Base-by-base conservation (phyloP, 148 eudicot species). In the Rhododendron vialii region DNA sequence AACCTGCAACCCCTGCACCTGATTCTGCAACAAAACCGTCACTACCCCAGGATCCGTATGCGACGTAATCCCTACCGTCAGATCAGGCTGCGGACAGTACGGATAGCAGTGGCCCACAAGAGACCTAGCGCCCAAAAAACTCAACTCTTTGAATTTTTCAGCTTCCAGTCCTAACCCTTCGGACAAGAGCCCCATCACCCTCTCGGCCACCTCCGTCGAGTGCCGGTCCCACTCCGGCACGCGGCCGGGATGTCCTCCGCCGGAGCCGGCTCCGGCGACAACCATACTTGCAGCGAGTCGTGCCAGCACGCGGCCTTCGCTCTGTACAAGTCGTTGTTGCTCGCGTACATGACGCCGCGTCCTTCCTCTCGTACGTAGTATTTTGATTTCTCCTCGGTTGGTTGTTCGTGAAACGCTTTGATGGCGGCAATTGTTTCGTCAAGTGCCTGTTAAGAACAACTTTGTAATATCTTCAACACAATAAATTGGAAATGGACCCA, bases 51-150 rank as follows among this genome's bases (percentile, higher is more conserved):
- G 77, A 74, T 88, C 90, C 4, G 90, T 83, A 48, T 88, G 90
- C 0, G 90, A 80, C 14, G 81, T 80, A 1, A 83, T 57, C 76
- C 90, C 90, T 50, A 88, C 53, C 30, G 90, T 88, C 30, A 86
- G 75, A 47, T 88, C 86, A 5, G 88, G 88, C 82, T 88, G 86
- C 1, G 90, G 90, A 45, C 90, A 86, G 28, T 86, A 48, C 6
- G 90, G 90, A 36, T 88, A 88, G 63, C 59, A 77, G 53, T 88
- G 88, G 43, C 88, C 86, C 48, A 61, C 69, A 69, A 73, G 22
- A 7, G 30, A 22, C 78, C 88, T 80, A 24, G 36, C 50, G 13
- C 81, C 79, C 1, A 51, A 83, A 80, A 65, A 86, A 7, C 48
- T 47, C 84, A 83, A 69, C 24, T 88, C 86, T 43, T 83, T 83